These are phyloP conservation scores for Boletellus emodensis DNA, from an alignment of 768 basidiomycete species.

Conservation along the genomic window DNA sequence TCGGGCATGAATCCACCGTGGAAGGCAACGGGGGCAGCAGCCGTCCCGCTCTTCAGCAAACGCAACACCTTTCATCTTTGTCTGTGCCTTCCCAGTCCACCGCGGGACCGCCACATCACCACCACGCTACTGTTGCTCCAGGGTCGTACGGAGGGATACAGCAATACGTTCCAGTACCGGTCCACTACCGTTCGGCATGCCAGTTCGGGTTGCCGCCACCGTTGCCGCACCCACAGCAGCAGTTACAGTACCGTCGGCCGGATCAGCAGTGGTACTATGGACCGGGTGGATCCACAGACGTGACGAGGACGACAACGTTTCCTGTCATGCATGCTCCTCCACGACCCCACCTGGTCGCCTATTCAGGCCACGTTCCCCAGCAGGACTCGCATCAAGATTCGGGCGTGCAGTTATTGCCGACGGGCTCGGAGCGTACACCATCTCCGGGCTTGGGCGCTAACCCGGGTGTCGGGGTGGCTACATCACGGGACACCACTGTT, in stretches of 20 bases:
- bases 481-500: not conserved
- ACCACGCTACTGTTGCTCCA: constrained; percentile 21
- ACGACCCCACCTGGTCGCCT: too few relatives aligned
- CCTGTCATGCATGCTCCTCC: too few relatives aligned
- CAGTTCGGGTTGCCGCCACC: constrained; percentile 37
- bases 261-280: too few relatives aligned
- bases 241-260: too few relatives aligned
- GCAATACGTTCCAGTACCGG: not conserved
- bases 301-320: too few relatives aligned
- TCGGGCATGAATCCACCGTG: constrained; percentile 34
- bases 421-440: not conserved
- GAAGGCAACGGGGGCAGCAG: constrained; percentile 34
- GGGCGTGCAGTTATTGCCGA: too few relatives aligned
- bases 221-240: too few relatives aligned
- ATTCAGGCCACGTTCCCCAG: constrained; percentile 4
- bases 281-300: too few relatives aligned
- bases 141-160: constrained; percentile 11
- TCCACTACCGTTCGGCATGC: constrained; percentile 28
- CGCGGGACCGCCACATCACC: constrained; percentile 9
- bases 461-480: not conserved
- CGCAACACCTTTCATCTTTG: constrained; percentile 16
- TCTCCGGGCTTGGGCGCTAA: constrained; percentile 6
- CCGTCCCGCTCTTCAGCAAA: constrained; percentile 23
- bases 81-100: constrained; percentile 21
- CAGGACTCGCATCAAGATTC: constrained; percentile 19